Base-by-base conservation (phyloP, 495 filamentous ascomycete genomes). In the Hypoxylon lienhwacheense region DNA sequence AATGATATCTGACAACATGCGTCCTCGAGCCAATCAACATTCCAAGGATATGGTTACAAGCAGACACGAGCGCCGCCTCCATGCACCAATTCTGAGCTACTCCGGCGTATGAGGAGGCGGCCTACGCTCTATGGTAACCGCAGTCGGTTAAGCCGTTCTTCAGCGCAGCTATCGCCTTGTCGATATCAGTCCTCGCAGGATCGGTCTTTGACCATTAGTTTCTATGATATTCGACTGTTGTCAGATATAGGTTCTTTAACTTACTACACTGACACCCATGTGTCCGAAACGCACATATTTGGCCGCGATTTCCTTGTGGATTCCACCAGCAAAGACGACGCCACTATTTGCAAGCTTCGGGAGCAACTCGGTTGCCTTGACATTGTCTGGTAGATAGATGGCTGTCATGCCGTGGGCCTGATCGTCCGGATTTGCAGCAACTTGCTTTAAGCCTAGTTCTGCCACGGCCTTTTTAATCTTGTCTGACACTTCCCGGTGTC, bases 401-500 rank as follows among this genome's bases (percentile, higher is more conserved):
- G 93, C 91, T 8, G 93, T 97, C 93, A 98, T 98, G 65, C 87
- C 90, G 65, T 95, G 92, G 20, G 93, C 90, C 77, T 97, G 93
- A 67, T 91, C 86, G 52, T 90, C 91, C 0, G 88, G 86, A 64
- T 88, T 87, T 25, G 82, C 61, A 19, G 93, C 90, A 10, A 97
- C 73, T 70, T 96, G 91, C 68, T 87, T 85, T 50, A 98, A 76
- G 7, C 93, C 93, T 31, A 97, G 77, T 33, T 85, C 86, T 10
- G 83, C 70, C 34, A 96, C 73, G 22, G 86, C 81, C 40, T 85
- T 77, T 81, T 97, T 97, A 66, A 97, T 83, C 65, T 81, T 83
- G 65, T 90, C 83, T 0, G 88, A 95, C 15, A 82, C 81, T 49
- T 79, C 79, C 44, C 79, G 78, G 79, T 98, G 93, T 43, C 74